These are phyloP conservation scores for Pholiota conissans DNA, from an alignment of 768 basidiomycete genomes.

Conservation along the genomic window DNA sequence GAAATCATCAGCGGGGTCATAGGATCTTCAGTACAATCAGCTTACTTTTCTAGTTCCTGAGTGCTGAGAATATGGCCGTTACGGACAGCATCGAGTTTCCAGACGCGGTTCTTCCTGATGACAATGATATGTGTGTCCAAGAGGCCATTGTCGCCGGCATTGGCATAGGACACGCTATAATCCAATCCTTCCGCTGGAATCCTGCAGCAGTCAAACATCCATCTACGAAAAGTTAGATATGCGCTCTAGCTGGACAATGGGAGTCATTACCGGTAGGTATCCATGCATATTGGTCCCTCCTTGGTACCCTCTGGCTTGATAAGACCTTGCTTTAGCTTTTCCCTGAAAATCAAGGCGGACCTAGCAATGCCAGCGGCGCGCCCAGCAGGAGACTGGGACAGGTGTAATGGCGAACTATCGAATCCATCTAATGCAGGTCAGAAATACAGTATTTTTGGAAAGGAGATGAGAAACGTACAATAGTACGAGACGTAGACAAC, in stretches of 20 bases:
- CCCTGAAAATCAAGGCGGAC: slow-evolving; percentile 72
- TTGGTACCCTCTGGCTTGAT: slow-evolving; percentile 64
- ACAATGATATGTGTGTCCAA: slow-evolving; percentile 77
- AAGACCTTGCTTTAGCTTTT: slow-evolving; percentile 64
- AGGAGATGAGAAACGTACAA: slow-evolving; percentile 46
- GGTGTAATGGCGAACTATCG: slow-evolving; percentile 59
- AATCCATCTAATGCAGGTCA: slow-evolving; percentile 64
- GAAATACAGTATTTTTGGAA: not conserved
- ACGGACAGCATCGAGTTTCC: slow-evolving; percentile 69
- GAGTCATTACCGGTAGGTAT: slow-evolving; percentile 67
- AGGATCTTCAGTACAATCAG: not conserved
- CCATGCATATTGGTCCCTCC: slow-evolving; percentile 81
- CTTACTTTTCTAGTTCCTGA: slow-evolving; percentile 63
- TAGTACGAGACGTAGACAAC: slow-evolving; percentile 95
- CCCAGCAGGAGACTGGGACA: slow-evolving; percentile 54
- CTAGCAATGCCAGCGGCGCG: slow-evolving; percentile 75
- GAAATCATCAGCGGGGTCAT: not conserved
- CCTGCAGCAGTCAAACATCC: slow-evolving; percentile 93
- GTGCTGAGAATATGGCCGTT: slow-evolving; percentile 63
- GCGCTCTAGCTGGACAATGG: not conserved
- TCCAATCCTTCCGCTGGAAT: slow-evolving; percentile 79
- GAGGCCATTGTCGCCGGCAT: slow-evolving; percentile 52
- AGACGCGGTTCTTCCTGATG: slow-evolving; percentile 81
- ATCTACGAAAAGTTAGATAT: slow-evolving; percentile 39
- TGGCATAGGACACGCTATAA: slow-evolving; percentile 72